Percentiles rank a stretch among this genome's conserved stretches.
Conservation (phyloP, 139 green algal genomes). For the Chlamydomonas sphaeroides region DNA sequence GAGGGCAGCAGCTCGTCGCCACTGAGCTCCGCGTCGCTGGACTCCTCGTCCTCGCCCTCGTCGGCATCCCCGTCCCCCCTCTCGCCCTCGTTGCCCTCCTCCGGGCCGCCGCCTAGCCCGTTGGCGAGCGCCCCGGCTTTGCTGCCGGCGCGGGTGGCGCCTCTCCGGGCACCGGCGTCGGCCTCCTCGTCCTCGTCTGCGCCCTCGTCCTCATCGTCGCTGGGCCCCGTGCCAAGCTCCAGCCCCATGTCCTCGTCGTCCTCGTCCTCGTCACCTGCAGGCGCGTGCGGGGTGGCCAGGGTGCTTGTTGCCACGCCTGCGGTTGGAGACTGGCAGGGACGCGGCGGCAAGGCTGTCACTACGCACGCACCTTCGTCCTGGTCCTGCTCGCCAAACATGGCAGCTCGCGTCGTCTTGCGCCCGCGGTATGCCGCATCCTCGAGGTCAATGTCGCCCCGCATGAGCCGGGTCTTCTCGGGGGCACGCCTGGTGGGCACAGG, state of each 20-base stretch:
- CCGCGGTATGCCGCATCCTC: conserved; percentile 53
- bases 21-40: neutral
- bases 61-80: neutral
- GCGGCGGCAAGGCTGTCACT: too few species aligned
- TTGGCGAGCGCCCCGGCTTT: too few species aligned
- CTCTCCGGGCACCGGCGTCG: too few species aligned
- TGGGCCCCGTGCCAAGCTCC: neutral
- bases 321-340: too few species aligned
- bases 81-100: neutral
- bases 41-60: neutral
- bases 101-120: conserved; percentile 4
- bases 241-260: neutral
- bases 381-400: conserved; percentile 32
- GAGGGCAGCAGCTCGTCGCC: too few species aligned
- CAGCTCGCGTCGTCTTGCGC: conserved; percentile 25
- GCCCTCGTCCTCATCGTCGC: too few species aligned
- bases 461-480: conserved; percentile 19
- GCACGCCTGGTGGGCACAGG: neutral
- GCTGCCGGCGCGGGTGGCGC: too few species aligned
- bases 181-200: conserved; percentile 12
- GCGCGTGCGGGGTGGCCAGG: too few species aligned
- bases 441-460: conserved; percentile 49
- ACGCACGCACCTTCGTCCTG: neutral
- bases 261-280: conserved; percentile 12
- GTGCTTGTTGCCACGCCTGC: too few species aligned